Percentiles rank a stretch among this genome's conserved stretches.
Conservation (phyloP, 371 early-diverging fungal genomes). For the Rhizopus stolonifer region DNA sequence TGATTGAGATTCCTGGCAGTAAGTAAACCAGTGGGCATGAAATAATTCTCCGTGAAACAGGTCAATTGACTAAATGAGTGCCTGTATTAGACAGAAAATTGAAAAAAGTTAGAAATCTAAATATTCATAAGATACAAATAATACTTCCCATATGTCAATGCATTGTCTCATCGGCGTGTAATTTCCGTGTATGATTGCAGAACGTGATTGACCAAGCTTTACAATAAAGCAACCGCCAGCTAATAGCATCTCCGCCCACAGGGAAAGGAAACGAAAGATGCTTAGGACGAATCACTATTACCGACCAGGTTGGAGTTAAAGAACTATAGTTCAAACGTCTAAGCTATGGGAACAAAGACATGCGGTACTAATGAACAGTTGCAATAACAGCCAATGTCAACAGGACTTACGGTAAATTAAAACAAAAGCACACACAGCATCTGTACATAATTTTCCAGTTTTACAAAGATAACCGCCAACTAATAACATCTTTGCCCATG, state of each 20-base stretch:
- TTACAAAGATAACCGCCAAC: constrained; percentile 13
- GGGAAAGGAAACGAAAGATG: constrained; percentile 9
- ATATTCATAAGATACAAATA: constrained; percentile 1
- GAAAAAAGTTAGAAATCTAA: constrained; percentile 3
- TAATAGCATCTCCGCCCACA: constrained; percentile 7
- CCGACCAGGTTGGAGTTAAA: constrained; percentile 13
- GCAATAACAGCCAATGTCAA: constrained; percentile 11
- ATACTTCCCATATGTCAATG: constrained; percentile 2
- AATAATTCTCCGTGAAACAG: constrained; percentile 2
- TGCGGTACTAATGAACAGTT: constrained; percentile 15
- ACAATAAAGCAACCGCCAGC: constrained; percentile 12
- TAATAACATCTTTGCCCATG: constrained; percentile 7
- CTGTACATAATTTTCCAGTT: no score
- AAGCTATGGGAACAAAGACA: constrained; percentile 13
- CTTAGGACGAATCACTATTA: constrained; percentile 10
- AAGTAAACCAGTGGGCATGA: constrained; percentile 2
- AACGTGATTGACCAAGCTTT: constrained; percentile 9
- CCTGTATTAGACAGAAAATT: constrained; percentile 5
- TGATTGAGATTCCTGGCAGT: constrained; percentile 6
- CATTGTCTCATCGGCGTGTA: constrained; percentile 3
- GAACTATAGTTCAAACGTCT: constrained; percentile 14
- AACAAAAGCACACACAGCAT: no score
- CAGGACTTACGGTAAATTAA: constrained; percentile 6
- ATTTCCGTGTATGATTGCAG: constrained; percentile 9
- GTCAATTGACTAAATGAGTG: constrained; percentile 1